These are phyloP conservation scores for Candida coleopterorum DNA, from an alignment of 805 yeast species.

Conservation along the genomic window DNA sequence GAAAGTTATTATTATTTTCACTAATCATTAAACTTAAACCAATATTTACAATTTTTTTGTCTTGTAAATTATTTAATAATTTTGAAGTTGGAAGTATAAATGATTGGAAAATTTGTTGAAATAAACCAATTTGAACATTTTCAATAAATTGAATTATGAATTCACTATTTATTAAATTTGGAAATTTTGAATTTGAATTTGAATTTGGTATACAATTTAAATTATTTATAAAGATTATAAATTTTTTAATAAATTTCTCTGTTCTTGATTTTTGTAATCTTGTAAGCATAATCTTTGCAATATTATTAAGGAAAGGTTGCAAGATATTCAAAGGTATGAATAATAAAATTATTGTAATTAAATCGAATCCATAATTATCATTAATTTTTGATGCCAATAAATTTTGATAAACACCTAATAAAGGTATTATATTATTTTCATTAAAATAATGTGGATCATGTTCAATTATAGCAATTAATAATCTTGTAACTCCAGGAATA, in stretches of 20 bases:
- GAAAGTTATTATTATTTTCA: conserved; percentile 5
- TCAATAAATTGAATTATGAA: conserved; percentile 66
- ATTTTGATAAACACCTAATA: conserved; percentile 95
- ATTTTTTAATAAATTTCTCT: conserved; percentile 70
- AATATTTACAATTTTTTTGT: conserved; percentile 49
- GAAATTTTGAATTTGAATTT: conserved; percentile 2
- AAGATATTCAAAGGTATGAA: conserved; percentile 49
- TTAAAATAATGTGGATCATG: conserved; percentile 42
- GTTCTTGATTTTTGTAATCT: conserved; percentile 79
- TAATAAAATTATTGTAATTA: conserved; percentile 64
- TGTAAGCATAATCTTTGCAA: conserved; percentile 72
- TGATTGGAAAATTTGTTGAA: conserved; percentile 46
- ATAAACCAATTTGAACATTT: conserved; percentile 61
- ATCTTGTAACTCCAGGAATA: conserved; percentile 85
- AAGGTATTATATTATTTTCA: conserved; percentile 53
- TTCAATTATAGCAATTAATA: conserved; percentile 61
- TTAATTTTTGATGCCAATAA: conserved; percentile 78
- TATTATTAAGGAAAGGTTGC: conserved; percentile 56
- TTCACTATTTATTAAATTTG: conserved; percentile 22
- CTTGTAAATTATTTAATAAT: conserved; percentile 46
- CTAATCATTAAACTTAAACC: conserved; percentile 46
- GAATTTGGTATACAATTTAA: conserved; percentile 12
- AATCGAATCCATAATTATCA: conserved; percentile 80
- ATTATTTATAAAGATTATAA: conserved; percentile 53
- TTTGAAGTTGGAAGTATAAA: conserved; percentile 50